Evolutionary conservation across 306 rosid genomes (phyloP).

Genomic region (Gillenia trifoliata): DNA sequence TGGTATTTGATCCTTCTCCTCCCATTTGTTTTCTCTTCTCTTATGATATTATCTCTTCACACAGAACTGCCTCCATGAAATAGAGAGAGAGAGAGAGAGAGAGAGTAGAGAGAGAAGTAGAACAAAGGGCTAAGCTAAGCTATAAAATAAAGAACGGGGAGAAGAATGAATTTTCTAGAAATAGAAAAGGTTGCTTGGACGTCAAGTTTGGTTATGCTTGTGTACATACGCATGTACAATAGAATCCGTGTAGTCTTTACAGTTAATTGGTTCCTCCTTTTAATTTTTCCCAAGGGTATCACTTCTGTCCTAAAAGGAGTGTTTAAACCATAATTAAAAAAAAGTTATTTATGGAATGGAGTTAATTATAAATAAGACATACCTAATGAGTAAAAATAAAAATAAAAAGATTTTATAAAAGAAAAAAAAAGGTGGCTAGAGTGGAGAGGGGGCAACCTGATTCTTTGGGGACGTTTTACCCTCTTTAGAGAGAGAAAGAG

Average conservation of each 20-base stretch:
- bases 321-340: not conserved
- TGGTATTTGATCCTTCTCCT: not conserved
- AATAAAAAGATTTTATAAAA: not conserved
- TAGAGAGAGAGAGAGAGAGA: not conserved
- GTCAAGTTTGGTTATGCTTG: slow-evolving; percentile 49
- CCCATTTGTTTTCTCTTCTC: not conserved
- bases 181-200: slow-evolving; percentile 52
- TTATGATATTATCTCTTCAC: not conserved
- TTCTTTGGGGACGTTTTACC: slow-evolving; percentile 56
- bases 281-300: not conserved
- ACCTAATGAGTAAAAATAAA: not conserved
- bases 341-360: not conserved
- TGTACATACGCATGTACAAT: slow-evolving; percentile 33
- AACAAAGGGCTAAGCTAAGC: slow-evolving; percentile 7
- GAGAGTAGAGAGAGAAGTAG: slow-evolving; percentile 4
- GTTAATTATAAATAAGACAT: not conserved
- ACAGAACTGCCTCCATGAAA: not conserved
- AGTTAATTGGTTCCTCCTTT: not conserved
- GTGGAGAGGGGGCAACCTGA: slow-evolving; percentile 71
- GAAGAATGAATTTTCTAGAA: slow-evolving; percentile 23
- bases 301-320: not conserved
- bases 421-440: slow-evolving; percentile 36
- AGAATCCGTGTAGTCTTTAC: slow-evolving; percentile 22
- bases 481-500: slow-evolving; percentile 35
- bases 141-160: not conserved